These are phyloP conservation scores for Dioscorea dumetorum DNA, from an alignment of 106 monocot species.

Conservation along the genomic window DNA sequence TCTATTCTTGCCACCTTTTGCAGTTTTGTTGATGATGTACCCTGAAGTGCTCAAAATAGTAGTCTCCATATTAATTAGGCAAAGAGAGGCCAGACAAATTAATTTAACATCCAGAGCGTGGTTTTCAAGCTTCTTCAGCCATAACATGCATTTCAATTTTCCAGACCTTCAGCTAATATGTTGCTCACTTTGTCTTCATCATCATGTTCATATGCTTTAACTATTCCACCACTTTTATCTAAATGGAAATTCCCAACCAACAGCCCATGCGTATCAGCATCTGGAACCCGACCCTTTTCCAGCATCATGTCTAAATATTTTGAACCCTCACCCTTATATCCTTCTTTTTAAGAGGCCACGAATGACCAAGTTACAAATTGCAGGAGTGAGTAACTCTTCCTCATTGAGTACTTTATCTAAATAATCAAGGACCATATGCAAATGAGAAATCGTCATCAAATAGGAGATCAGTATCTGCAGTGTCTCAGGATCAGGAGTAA, in stretches of 20 bases:
- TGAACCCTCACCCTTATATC: conserved; percentile 34
- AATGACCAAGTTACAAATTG: conserved; percentile 34
- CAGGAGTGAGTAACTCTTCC: conserved; percentile 15
- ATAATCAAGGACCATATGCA: conserved; percentile 29
- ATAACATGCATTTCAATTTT: not conserved
- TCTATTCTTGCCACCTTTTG: too few relatives aligned
- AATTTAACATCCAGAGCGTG: too few relatives aligned
- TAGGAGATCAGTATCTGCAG: conserved; percentile 25
- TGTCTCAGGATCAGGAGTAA: conserved; percentile 29
- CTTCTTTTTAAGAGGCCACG: conserved; percentile 48
- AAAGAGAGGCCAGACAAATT: too few relatives aligned
- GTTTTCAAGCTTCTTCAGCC: too few relatives aligned
- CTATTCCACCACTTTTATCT: conserved; percentile 5
- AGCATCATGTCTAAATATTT: conserved; percentile 62
- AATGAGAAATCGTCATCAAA: conserved; percentile 19
- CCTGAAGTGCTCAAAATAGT: too few relatives aligned
- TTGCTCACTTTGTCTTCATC: conserved; percentile 37
- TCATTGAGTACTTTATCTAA: conserved; percentile 29
- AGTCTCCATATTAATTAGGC: too few relatives aligned
- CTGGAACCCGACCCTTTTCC: conserved; percentile 60
- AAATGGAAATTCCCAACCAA: conserved; percentile 30
- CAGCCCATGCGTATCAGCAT: conserved; percentile 52
- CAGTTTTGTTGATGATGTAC: too few relatives aligned
- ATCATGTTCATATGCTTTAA: not conserved
- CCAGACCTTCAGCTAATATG: conserved; percentile 57